Percentiles rank a stretch among this genome's conserved stretches.
These are phyloP conservation scores for Esteya vermicola DNA, from an alignment of 2,329 filamentous ascomycete species.

Conservation along the genomic window DNA sequence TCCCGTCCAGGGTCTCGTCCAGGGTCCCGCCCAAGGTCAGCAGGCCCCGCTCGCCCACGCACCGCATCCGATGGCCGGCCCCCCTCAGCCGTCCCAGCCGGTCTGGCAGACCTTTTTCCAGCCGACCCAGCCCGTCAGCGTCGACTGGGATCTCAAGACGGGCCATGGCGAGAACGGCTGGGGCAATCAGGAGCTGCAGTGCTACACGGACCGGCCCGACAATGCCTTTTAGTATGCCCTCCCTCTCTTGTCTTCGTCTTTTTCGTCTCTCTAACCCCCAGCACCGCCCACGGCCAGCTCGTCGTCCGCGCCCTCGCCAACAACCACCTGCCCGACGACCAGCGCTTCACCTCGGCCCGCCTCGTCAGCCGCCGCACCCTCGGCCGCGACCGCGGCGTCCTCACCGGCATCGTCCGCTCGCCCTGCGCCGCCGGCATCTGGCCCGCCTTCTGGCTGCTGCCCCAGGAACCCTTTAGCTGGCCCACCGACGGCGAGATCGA, in stretches of 20 bases:
- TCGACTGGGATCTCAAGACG: slow-evolving; percentile 5
- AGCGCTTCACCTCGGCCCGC: slow-evolving; percentile 4
- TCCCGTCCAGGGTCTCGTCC: too few species aligned
- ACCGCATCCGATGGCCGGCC: neutral
- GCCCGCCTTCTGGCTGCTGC: slow-evolving; percentile 20
- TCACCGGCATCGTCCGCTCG: slow-evolving; percentile 2
- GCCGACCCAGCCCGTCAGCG: neutral
- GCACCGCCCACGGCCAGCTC: slow-evolving; percentile 4
- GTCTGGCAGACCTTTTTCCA: slow-evolving; percentile 1
- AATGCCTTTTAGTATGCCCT: slow-evolving; percentile 3
- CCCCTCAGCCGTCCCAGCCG: neutral
- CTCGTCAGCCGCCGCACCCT: slow-evolving; percentile 6
- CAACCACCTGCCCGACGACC: neutral
- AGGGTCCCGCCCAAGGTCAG: too few species aligned
- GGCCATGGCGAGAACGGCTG: slow-evolving; percentile 5
- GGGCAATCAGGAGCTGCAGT: slow-evolving; percentile 6
- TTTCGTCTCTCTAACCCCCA: neutral
- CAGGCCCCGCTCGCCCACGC: too few species aligned
- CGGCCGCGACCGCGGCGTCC: slow-evolving; percentile 4
- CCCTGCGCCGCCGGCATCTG: slow-evolving; percentile 6
- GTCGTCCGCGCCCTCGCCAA: slow-evolving; percentile 3
- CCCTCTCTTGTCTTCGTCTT: neutral
- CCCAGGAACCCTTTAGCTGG: slow-evolving; percentile 4
- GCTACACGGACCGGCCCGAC: slow-evolving; percentile 1
- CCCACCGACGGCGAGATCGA: slow-evolving; percentile 6